Evolutionary conservation across 441 rosid genomes (phyloP).

Genomic region (Isatis lusitanica): DNA sequence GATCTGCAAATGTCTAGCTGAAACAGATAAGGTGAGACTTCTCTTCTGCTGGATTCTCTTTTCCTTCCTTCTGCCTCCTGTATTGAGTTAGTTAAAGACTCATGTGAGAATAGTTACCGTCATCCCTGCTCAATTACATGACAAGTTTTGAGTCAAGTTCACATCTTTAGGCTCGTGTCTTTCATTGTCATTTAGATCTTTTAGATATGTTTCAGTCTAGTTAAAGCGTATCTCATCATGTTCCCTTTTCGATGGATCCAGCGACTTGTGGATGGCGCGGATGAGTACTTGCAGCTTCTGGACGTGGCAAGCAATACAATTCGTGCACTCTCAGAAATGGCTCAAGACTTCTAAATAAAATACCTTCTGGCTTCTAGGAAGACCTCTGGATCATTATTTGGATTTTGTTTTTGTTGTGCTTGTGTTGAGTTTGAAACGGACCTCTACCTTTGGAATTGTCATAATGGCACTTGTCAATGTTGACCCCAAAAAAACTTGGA

Average conservation of each 20-base stretch:
- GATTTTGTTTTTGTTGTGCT: neutral
- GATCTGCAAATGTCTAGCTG: slow-evolving; percentile 75
- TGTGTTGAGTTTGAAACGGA: neutral
- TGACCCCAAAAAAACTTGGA: neutral
- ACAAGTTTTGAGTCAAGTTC: neutral
- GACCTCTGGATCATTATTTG: slow-evolving; percentile 16
- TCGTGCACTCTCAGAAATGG: slow-evolving; percentile 69
- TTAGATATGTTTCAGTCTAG: neutral
- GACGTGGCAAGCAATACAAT: slow-evolving; percentile 71
- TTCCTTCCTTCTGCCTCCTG: neutral
- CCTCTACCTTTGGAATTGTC: slow-evolving; percentile 7
- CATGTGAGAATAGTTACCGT: neutral
- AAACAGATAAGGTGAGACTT: slow-evolving; percentile 76
- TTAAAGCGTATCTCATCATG: neutral
- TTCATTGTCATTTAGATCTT: neutral
- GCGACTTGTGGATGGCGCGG: slow-evolving; percentile 92
- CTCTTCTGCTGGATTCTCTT: neutral
- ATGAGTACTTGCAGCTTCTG: slow-evolving; percentile 90
- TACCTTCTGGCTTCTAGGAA: neutral
- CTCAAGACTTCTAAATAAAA: slow-evolving; percentile 45
- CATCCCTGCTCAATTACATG: neutral
- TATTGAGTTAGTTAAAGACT: slow-evolving; percentile 4
- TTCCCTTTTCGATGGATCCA: slow-evolving; percentile 39
- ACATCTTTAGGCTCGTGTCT: neutral
- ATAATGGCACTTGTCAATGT: neutral